Percentiles rank a stretch among this genome's conserved stretches.
These are phyloP conservation scores for Trametopsis cervina DNA, from an alignment of 768 basidiomycete species.

Conservation along the genomic window DNA sequence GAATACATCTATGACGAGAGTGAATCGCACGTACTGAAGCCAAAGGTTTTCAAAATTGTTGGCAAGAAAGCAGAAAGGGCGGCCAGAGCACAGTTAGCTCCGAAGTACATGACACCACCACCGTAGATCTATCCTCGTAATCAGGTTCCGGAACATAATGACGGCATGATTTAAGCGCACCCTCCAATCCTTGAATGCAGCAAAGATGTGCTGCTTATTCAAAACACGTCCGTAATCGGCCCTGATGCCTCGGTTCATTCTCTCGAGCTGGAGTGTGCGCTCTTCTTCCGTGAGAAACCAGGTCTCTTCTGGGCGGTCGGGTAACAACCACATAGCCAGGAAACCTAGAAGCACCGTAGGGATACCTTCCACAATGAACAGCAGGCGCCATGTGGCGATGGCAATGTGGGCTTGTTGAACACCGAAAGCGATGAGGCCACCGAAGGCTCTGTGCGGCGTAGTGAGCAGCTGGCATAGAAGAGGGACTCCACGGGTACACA, in stretches of 20 bases:
- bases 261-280: conserved; percentile 54
- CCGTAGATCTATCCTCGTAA: conserved; percentile 45
- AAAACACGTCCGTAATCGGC: conserved; percentile 61
- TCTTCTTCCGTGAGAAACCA: conserved; percentile 43
- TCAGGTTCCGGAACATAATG: too few species aligned
- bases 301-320: conserved; percentile 68
- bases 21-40: conserved; percentile 50
- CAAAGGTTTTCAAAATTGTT: conserved; percentile 71
- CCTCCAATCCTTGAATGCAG: conserved; percentile 67
- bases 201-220: conserved; percentile 57
- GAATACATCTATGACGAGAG: background rate
- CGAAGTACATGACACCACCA: conserved; percentile 73
- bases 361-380: conserved; percentile 74
- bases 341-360: conserved; percentile 62
- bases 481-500: background rate
- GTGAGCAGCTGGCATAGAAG: background rate
- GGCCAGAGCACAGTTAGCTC: conserved; percentile 68
- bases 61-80: conserved; percentile 80
- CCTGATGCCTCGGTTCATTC: conserved; percentile 59
- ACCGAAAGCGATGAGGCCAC: conserved; percentile 79
- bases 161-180: too few species aligned
- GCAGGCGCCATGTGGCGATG: conserved; percentile 49
- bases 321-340: conserved; percentile 47
- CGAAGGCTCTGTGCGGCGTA: conserved; percentile 47
- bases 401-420: conserved; percentile 52